Evolutionary conservation across 2,329 filamentous ascomycete genomes (phyloP), one percentile per base, ranked within the genome.

Genomic region (Metarhizium brunneum): DNA sequence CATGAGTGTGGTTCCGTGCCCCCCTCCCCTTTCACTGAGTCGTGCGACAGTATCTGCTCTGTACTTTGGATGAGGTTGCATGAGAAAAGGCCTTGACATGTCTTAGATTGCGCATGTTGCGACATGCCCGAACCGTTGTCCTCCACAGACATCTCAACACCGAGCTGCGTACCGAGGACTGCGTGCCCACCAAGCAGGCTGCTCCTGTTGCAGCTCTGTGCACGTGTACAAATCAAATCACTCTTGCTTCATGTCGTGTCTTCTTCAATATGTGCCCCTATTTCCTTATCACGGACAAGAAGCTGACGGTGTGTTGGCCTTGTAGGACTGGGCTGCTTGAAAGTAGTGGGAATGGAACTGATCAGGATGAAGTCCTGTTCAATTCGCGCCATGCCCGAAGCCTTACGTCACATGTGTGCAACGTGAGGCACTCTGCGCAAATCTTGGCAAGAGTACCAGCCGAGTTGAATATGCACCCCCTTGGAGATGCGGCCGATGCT

Each of bases 21-120:
- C 45, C 45, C 45, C 25, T 30, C 18, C 45, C 25, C 25, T 30
- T 36, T 55, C n/a, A n/a, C 14, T 29, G 36, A 14, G 42, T 29
- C 18, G 49, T 52, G 48, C 25, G 29, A 40, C 48, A 18, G 6
- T 11, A 13, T n/a, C 35, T 36, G 13, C 13, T 35, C 32, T 35
- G 32, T 35, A 11, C 32, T 55, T 29, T 48, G 29, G 49, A 52
- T 29, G 10, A 47, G 45, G 40, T 30, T 29, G 48, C 42, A 47
- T 25, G 30, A 47, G 35, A 29, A 48, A 16, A 6, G 25, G 49
- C 38, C 42, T 47, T 38, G 25, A 6, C 18, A 35, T 56, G 54
- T 49, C 50, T 53, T 32, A 48, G 54, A 56, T 53, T 50, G 35
- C 25, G 13, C 18, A 48, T 18, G 47, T 29, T 35, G 53, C 47